These are phyloP conservation scores for Microstegium vimineum DNA, from an alignment of 176 grass and related monocot genomes.

Conservation along the genomic window DNA sequence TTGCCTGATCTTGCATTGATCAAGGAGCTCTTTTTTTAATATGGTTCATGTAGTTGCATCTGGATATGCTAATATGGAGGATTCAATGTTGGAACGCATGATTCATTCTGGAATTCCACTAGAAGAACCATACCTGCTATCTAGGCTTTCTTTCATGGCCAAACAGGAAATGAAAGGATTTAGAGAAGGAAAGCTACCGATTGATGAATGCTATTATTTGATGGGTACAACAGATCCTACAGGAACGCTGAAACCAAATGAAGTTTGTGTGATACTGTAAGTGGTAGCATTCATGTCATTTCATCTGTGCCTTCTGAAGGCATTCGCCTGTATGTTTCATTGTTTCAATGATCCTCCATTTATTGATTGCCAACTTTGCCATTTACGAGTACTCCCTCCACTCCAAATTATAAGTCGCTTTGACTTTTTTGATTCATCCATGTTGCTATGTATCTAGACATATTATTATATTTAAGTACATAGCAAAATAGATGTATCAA, in stretches of 20 bases:
- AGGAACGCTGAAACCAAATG: constrained; percentile 42
- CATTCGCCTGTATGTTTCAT: background rate
- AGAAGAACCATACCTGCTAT: constrained; percentile 50
- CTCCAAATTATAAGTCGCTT: too few relatives aligned
- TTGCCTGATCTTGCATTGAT: background rate
- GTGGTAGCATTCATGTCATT: constrained; percentile 20
- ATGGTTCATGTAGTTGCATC: constrained; percentile 47
- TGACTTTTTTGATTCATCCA: too few relatives aligned
- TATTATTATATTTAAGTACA: too few relatives aligned
- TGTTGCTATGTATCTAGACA: too few relatives aligned
- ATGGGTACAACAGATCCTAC: constrained; percentile 71
- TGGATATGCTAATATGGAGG: constrained; percentile 53
- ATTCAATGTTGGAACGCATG: constrained; percentile 54
- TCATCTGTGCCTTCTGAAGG: constrained; percentile 29
- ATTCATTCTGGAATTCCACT: constrained; percentile 57
- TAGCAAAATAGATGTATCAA: too few relatives aligned
- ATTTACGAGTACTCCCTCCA: background rate
- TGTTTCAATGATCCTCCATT: background rate
- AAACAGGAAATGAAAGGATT: constrained; percentile 41
- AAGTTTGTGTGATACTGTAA: constrained; percentile 80
- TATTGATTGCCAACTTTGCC: background rate
- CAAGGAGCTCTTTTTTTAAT: background rate
- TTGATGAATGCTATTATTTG: constrained; percentile 59
- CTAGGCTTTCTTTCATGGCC: constrained; percentile 21
- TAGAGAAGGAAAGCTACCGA: constrained; percentile 50